phyloP scores from a whole-genome alignment of 2,329 filamentous ascomycete genomes.

The Colletotrichum euphorbiae region DNA sequence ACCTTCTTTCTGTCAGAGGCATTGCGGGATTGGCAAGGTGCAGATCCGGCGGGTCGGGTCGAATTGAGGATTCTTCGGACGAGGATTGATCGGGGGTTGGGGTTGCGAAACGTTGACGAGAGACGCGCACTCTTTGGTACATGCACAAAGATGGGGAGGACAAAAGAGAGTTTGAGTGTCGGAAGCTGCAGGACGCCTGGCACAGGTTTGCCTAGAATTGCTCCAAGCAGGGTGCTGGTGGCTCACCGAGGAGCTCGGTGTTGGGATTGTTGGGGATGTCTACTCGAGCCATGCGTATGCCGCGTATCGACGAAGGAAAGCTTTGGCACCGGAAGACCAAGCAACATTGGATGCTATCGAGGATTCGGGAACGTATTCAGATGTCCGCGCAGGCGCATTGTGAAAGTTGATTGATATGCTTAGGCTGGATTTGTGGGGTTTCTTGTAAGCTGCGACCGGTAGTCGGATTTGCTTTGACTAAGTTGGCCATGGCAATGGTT shows the following conservation, averaged over 20 bases:
- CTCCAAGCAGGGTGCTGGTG: not conserved
- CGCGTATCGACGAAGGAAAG: not conserved
- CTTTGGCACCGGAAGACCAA: not conserved
- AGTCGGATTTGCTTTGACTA: not conserved
- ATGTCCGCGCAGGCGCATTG: not conserved
- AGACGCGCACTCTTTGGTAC: not conserved
- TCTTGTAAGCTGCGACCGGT: too few relatives aligned
- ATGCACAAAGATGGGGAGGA: not conserved
- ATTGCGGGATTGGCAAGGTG: conserved; percentile 21
- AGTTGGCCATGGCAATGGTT: not conserved
- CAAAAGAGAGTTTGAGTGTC: not conserved
- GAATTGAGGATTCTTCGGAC: conserved; percentile 40
- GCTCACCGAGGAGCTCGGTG: not conserved
- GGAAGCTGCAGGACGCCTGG: not conserved
- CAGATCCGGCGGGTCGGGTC: conserved; percentile 43
- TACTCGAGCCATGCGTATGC: conserved; percentile 4
- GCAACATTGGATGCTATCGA: not conserved
- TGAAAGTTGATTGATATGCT: not conserved
- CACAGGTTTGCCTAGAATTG: not conserved
- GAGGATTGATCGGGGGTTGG: conserved; percentile 29
- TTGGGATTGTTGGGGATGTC: not conserved
- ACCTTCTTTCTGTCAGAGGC: conserved; percentile 1
- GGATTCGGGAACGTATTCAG: not conserved
- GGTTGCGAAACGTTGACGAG: conserved; percentile 26
- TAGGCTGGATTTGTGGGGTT: too few relatives aligned